A percentile compares a stretch with the other conserved stretches of the same genome.
Evolutionary conservation across 129 eudicot species (phyloP).

Genomic region (Flaveria robusta): DNA sequence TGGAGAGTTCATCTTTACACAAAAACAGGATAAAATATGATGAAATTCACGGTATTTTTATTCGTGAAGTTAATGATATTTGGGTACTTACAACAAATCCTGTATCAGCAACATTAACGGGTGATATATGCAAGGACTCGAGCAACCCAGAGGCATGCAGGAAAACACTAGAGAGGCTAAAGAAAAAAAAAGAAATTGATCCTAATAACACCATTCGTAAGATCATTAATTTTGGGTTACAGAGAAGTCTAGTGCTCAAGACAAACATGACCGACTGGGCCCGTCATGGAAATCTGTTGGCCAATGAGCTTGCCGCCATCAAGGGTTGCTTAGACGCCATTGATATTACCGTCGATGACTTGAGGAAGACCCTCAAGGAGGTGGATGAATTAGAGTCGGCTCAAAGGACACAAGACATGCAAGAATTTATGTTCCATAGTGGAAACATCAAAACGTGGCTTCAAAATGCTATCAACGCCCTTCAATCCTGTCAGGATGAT

Average conservation of each 20-base stretch:
- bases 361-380: slow-evolving; percentile 43
- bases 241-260: slow-evolving; percentile 24
- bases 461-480: slow-evolving; percentile 28
- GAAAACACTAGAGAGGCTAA: slow-evolving; percentile 27
- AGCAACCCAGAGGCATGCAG: slow-evolving; percentile 39
- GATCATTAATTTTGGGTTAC: slow-evolving; percentile 39
- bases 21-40: slow-evolving; percentile 13
- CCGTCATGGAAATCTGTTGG: slow-evolving; percentile 26
- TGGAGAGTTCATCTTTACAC: not conserved
- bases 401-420: slow-evolving; percentile 29
- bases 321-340: slow-evolving; percentile 41
- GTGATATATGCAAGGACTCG: slow-evolving; percentile 25
- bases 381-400: slow-evolving; percentile 34
- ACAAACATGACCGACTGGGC: slow-evolving; percentile 38
- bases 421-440: slow-evolving; percentile 25
- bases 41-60: slow-evolving; percentile 13
- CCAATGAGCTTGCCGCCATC: slow-evolving; percentile 40
- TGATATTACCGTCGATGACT: slow-evolving; percentile 38
- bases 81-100: slow-evolving; percentile 28
- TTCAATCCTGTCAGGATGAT: slow-evolving; percentile 30
- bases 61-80: slow-evolving; percentile 9
- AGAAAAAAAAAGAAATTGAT: slow-evolving; percentile 36
- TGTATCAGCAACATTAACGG: slow-evolving; percentile 20
- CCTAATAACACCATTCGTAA: slow-evolving; percentile 40
- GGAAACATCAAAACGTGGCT: slow-evolving; percentile 37